Evolutionary conservation across 805 yeast species (phyloP).

Genomic region (Kazachstania martiniae): DNA sequence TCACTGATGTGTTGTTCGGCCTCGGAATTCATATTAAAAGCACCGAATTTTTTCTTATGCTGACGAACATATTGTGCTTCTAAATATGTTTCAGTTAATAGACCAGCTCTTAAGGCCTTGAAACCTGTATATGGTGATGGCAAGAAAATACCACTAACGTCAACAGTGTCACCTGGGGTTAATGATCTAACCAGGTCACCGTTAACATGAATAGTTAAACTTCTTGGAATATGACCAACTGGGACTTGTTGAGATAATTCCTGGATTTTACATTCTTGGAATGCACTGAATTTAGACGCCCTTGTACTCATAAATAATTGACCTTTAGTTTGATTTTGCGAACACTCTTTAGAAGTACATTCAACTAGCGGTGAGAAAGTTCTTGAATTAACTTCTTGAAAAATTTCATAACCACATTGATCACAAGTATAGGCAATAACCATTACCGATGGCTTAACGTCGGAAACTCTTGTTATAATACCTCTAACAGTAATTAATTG

Average conservation of each 20-base stretch:
- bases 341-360: constrained; percentile 76
- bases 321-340: constrained; percentile 71
- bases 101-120: constrained; percentile 84
- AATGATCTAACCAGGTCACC: constrained; percentile 82
- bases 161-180: constrained; percentile 92
- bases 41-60: constrained; percentile 79
- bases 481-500: constrained; percentile 85
- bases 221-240: constrained; percentile 92
- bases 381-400: constrained; percentile 84
- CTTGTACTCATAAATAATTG: constrained; percentile 86
- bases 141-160: constrained; percentile 81
- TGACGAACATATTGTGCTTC: constrained; percentile 81
- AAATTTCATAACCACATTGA: constrained; percentile 90
- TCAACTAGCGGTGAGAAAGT: constrained; percentile 80
- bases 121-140: constrained; percentile 96
- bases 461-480: constrained; percentile 89
- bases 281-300: constrained; percentile 89
- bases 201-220: constrained; percentile 75
- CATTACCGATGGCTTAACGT: constrained; percentile 83
- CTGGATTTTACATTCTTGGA: constrained; percentile 92
- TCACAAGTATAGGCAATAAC: constrained; percentile 97
- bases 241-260: constrained; percentile 96
- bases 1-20: constrained; percentile 44
- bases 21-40: constrained; percentile 45
- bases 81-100: constrained; percentile 85